Evolutionary conservation across 2,329 filamentous ascomycete genomes (phyloP), one percentile per base, ranked within the genome.

Genomic region (Scedosporium minutisporum): DNA sequence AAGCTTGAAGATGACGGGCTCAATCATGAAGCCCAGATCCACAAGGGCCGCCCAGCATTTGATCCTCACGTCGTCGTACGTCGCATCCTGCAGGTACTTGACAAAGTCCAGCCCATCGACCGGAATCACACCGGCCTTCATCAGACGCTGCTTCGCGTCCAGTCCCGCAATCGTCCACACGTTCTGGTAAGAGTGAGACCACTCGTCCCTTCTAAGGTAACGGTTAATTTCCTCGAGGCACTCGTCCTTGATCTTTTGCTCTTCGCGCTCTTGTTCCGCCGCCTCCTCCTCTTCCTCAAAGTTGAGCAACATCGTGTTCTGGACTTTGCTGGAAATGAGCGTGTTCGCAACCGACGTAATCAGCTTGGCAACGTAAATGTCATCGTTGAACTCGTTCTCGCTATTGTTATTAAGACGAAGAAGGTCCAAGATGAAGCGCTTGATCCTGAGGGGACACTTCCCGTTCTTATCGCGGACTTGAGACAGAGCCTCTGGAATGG

Each of bases 381-480:
- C 88, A 69, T 99, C 96, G 4, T 93, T 96, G 70, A 86, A 96
- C 59, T 87, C 76, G 68, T 99, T 99, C 64, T 90, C 88, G 2
- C 89, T 87, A 71, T 99, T 99, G 75, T 99, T 93, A 71, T 99
- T 99, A 77, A 92, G 93, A 58, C 90, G 88, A 41, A 99, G 79
- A 71, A 96, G 90, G 68, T 97, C 92, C 23, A 96, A 83, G 58
- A 99, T 84, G 72, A 97, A 96, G 46, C 85, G 83, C 63, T 93
- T 90, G 4, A 91, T 91, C 61, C 87, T 81, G 69, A 88, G 80
- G 0, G 93, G 93, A 62, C 92, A 93, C 68, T 86, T 88, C 44
- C 91, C 90, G 4, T 71, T 75, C 46, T 79, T 78, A 69, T 93
- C 88, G 60, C 91, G 86, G 58, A 97, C 85, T 65, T 85, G 83